A percentile compares a stretch with the other conserved stretches of the same genome.
phyloP scores from a whole-genome alignment of 208 protist genomes.

The Kentomonas sorsogonicus region DNA sequence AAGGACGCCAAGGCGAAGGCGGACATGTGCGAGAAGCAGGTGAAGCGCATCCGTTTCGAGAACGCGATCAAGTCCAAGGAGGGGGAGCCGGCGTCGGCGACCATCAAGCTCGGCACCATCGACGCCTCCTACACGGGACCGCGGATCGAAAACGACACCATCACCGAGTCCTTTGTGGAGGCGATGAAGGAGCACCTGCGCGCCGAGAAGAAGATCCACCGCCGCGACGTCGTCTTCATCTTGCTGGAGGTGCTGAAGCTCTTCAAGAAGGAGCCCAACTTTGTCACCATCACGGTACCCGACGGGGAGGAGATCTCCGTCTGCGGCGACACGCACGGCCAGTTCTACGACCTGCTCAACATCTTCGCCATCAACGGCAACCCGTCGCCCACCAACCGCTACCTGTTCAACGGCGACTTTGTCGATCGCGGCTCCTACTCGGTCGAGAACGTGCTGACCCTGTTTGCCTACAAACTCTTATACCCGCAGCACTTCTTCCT shows the following conservation, averaged over 20 bases:
- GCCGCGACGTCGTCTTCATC: slow-evolving; percentile 81
- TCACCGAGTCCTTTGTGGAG: slow-evolving; percentile 79
- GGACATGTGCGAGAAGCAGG: slow-evolving; percentile 91
- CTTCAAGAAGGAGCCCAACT: slow-evolving; percentile 81
- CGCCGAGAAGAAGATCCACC: slow-evolving; percentile 77
- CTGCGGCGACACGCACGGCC: slow-evolving; percentile 98
- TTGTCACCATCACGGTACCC: slow-evolving; percentile 84
- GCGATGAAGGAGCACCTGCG: slow-evolving; percentile 76
- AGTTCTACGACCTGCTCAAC: slow-evolving; percentile 97
- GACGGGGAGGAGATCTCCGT: slow-evolving; percentile 91
- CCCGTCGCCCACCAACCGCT: slow-evolving; percentile 88
- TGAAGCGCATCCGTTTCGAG: slow-evolving; percentile 92
- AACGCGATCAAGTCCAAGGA: slow-evolving; percentile 92
- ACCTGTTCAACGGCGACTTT: slow-evolving; percentile 96
- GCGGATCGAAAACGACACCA: slow-evolving; percentile 53
- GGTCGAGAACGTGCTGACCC: slow-evolving; percentile 93
- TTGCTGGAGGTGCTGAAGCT: slow-evolving; percentile 72
- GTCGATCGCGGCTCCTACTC: slow-evolving; percentile 97
- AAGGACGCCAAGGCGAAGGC: slow-evolving; percentile 87
- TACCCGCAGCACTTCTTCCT: slow-evolving; percentile 95
- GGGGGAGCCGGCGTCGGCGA: slow-evolving; percentile 51
- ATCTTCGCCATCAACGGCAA: slow-evolving; percentile 94
- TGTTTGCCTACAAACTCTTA: slow-evolving; percentile 96
- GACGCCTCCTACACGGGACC: slow-evolving; percentile 65
- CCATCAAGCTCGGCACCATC: slow-evolving; percentile 70